Evolutionary conservation across 1,284 basidiomycete genomes (phyloP), one percentile per base, ranked within the genome.

Genomic region (Melampsora americana): DNA sequence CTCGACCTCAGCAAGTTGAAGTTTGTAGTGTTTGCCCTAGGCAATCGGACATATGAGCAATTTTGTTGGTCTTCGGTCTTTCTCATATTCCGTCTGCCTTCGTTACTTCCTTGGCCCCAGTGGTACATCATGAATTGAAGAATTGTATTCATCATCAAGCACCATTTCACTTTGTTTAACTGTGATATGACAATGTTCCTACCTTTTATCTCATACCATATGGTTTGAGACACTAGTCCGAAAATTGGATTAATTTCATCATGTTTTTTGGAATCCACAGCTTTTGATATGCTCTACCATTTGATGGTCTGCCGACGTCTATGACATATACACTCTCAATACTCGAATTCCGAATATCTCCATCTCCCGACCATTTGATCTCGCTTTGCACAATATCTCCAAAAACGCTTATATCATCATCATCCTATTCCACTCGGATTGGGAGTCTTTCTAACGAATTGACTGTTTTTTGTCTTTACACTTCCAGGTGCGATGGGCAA

Each of bases 21-120:
- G 85, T 99, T 95, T 81, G 93, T 98, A 81, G 87, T 97, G 78
- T 98, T 98, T 82, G 90, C 91, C 79, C 89, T 98, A 69, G 95
- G 95, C 11, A 98, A 98, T 86, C 90, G 87, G 84, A 97, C 95
- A 30, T 84, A 84, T 79, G 83, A 84, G 77, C 76, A 66, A 61
- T 70, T 74, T 56, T 60, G 56, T 77, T 32, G 56, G 72, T 39
- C 44, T 7, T 44, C 64, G 1, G 50, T n/a, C 18, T 76, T 16
- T 1, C 20, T 30, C 35, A 30, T 23, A 20, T 46, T 66, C 42
- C 18, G 20, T 28, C 6, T 26, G 14, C 35, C 35, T 73, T 79
- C 32, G 23, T 69, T 78, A 14, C 39, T 42, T 42, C 39, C 39
- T 42, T 5, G 1, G 39, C 39, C 6, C 1, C 1, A 42, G 5